Percentiles rank a stretch among this genome's conserved stretches.
These are phyloP conservation scores for Lactarius trivialis DNA, from an alignment of 768 basidiomycete species.

Conservation along the genomic window DNA sequence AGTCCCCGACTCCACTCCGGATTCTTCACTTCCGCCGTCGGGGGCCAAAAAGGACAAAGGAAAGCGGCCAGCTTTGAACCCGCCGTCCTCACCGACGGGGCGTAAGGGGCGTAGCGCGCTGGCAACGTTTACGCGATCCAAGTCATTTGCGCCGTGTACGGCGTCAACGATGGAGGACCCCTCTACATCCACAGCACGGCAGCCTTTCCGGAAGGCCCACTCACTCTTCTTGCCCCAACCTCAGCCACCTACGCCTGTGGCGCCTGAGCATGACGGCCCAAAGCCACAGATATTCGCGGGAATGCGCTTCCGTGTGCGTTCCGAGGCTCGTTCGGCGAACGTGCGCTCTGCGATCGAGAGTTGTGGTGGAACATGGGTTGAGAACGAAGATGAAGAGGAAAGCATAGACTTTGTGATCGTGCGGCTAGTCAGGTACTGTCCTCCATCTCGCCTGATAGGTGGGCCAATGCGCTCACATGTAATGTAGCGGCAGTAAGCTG, in stretches of 20 bases:
- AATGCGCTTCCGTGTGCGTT: slow-evolving; percentile 50
- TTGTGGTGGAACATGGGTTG: slow-evolving; percentile 48
- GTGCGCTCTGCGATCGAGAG: slow-evolving; percentile 57
- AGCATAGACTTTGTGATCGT: slow-evolving; percentile 62
- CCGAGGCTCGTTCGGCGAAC: slow-evolving; percentile 53
- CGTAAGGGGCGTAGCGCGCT: slow-evolving; percentile 36
- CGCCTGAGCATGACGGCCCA: slow-evolving; percentile 19
- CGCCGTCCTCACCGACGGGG: slow-evolving; percentile 2
- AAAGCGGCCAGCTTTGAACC: slow-evolving; percentile 3
- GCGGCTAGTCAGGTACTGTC: slow-evolving; percentile 60
- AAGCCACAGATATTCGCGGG: slow-evolving; percentile 44
- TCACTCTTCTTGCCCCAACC: slow-evolving; percentile 15
- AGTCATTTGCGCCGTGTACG: slow-evolving; percentile 51
- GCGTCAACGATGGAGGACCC: slow-evolving; percentile 19
- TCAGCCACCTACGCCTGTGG: slow-evolving; percentile 6
- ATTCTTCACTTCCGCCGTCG: background rate
- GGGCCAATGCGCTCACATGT: background rate
- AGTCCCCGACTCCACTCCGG: slow-evolving; percentile 5
- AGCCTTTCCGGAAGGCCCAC: slow-evolving; percentile 42
- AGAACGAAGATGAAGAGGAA: slow-evolving; percentile 34
- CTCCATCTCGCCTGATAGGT: background rate
- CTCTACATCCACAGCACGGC: slow-evolving; percentile 26
- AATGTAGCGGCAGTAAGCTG: slow-evolving; percentile 61
- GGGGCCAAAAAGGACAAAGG: background rate
- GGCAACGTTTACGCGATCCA: slow-evolving; percentile 52